A percentile compares a stretch with the other conserved stretches of the same genome.
These are phyloP conservation scores for Verbascum thapsus DNA, from an alignment of 257 asterid genomes.

Conservation along the genomic window DNA sequence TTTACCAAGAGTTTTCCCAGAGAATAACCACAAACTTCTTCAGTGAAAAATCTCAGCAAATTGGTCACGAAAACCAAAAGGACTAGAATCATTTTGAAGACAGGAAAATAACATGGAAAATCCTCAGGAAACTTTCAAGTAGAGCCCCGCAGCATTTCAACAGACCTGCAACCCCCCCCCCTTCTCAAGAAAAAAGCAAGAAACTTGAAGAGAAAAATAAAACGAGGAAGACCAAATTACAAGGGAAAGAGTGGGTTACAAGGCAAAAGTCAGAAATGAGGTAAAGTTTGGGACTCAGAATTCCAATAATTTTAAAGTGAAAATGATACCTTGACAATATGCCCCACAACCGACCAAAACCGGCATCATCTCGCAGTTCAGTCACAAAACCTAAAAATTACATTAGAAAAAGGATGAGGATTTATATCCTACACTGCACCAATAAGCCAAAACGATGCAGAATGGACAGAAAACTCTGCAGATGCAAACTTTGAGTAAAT, in stretches of 20 bases:
- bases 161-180: background rate
- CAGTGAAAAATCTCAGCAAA: background rate
- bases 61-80: background rate
- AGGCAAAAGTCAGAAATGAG: background rate
- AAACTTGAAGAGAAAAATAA: too few species aligned
- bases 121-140: slow-evolving; percentile 10
- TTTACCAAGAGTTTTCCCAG: background rate
- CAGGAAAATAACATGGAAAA: background rate
- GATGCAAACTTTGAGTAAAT: slow-evolving; percentile 22
- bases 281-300: slow-evolving; percentile 1
- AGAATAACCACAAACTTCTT: background rate
- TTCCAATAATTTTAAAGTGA: slow-evolving; percentile 18
- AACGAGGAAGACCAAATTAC: background rate
- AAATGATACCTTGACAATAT: slow-evolving; percentile 75
- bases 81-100: background rate
- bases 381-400: slow-evolving; percentile 56
- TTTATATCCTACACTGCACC: slow-evolving; percentile 15
- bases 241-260: background rate
- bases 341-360: slow-evolving; percentile 89
- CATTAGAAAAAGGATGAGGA: slow-evolving; percentile 25
- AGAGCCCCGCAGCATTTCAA: background rate
- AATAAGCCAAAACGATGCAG: slow-evolving; percentile 10
- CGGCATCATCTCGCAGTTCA: slow-evolving; percentile 90
- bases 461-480: slow-evolving; percentile 10
- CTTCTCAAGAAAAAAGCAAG: background rate